Conservation (phyloP, 2,329 filamentous ascomycete species). For the Alternaria metachromatica region DNA sequence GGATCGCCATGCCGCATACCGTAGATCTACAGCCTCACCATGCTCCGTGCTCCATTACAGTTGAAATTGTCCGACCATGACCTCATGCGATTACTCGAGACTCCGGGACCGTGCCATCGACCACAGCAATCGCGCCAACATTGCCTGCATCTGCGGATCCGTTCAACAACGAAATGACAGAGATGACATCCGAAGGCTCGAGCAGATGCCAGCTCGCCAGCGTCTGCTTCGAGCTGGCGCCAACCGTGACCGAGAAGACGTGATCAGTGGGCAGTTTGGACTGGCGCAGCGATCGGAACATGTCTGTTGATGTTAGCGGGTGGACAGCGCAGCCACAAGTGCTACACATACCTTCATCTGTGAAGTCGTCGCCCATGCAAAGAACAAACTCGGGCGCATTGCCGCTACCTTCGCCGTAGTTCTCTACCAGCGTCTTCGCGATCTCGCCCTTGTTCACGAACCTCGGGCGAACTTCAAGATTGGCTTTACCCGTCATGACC, state of each 20-base stretch:
- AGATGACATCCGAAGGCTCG: conserved; percentile 87
- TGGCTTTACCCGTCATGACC: conserved; percentile 96
- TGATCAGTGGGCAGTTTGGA: conserved; percentile 66
- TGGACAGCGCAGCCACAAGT: neutral
- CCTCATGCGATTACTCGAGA: conserved; percentile 20
- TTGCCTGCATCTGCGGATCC: conserved; percentile 54
- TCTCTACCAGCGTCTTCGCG: conserved; percentile 78
- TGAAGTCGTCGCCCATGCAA: conserved; percentile 94
- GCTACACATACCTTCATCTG: conserved; percentile 78
- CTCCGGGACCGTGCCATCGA: conserved; percentile 49
- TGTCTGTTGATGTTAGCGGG: conserved; percentile 57
- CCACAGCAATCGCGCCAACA: conserved; percentile 49
- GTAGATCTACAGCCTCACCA: conserved; percentile 9
- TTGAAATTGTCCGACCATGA: conserved; percentile 19
- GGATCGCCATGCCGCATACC: conserved; percentile 4
- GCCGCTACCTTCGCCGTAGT: conserved; percentile 66
- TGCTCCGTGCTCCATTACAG: conserved; percentile 26
- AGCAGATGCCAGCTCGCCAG: conserved; percentile 88
- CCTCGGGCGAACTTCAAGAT: conserved; percentile 92
- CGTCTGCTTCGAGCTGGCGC: conserved; percentile 89
- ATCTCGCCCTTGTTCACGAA: conserved; percentile 99
- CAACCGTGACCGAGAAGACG: conserved; percentile 90
- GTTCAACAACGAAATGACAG: conserved; percentile 63
- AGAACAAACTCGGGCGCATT: conserved; percentile 82
- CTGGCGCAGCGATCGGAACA: conserved; percentile 79